These are phyloP conservation scores for Tetrastigma voinierianum DNA, from an alignment of 164 flowering plant species.

Conservation along the genomic window DNA sequence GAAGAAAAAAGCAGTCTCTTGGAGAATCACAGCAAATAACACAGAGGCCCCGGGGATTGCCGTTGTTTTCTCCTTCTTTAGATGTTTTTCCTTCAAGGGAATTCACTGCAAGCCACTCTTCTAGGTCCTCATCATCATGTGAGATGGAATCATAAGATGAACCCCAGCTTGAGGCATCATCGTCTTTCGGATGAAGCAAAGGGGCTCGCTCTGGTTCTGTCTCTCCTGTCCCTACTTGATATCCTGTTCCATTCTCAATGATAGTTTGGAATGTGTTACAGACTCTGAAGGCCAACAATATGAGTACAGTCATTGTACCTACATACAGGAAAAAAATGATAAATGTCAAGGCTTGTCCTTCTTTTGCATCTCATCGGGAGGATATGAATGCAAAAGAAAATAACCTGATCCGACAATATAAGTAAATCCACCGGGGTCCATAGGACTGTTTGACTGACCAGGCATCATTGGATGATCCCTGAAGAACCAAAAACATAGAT, in stretches of 20 bases:
- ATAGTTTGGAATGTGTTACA: constrained; percentile 15
- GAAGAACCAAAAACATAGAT: constrained; percentile 7
- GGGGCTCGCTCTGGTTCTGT: constrained; percentile 26
- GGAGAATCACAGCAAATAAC: constrained; percentile 44
- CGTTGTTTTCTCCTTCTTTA: constrained; percentile 26
- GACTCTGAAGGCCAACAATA: constrained; percentile 25
- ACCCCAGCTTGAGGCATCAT: constrained; percentile 40
- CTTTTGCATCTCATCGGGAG: not conserved
- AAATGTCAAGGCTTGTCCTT: not conserved
- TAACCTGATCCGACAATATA: constrained; percentile 40
- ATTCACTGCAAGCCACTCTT: constrained; percentile 17
- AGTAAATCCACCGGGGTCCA: constrained; percentile 38
- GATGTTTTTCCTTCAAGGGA: constrained; percentile 20
- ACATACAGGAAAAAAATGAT: constrained; percentile 2
- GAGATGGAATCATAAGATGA: constrained; percentile 43
- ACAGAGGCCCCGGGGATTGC: constrained; percentile 25
- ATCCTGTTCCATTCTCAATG: constrained; percentile 13
- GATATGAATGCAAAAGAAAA: not conserved
- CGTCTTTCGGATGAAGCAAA: constrained; percentile 35
- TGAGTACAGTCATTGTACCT: constrained; percentile 30
- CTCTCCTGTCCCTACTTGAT: constrained; percentile 9
- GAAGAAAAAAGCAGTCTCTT: constrained; percentile 55
- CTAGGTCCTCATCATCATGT: constrained; percentile 32
- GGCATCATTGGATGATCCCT: constrained; percentile 21
- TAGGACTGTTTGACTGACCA: constrained; percentile 34